Conservation (phyloP, 345 rosid genomes). For the Moricandia moricandioides region DNA sequence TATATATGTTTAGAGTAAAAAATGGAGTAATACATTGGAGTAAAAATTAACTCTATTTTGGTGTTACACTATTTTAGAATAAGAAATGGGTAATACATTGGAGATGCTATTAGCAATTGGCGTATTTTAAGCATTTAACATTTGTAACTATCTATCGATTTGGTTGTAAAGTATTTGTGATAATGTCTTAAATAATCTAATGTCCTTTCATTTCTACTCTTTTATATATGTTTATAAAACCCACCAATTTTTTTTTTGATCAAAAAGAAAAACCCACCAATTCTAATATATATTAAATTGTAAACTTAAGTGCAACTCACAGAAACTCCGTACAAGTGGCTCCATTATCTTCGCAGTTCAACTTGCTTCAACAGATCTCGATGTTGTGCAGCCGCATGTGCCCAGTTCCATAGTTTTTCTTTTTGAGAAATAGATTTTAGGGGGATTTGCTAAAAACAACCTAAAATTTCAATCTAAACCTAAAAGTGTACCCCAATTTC, state of each 20-base stretch:
- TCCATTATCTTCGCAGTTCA: constrained; percentile 3
- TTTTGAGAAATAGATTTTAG: too few relatives aligned
- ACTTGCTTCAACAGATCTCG: constrained; percentile 16
- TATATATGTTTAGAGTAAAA: too few relatives aligned
- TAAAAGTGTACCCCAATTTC: too few relatives aligned
- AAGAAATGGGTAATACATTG: too few relatives aligned
- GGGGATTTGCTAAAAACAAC: too few relatives aligned
- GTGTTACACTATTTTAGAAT: too few relatives aligned
- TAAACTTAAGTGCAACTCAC: not conserved
- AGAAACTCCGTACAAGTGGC: constrained; percentile 9
- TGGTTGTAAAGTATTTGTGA: not conserved
- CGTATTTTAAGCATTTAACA: not conserved
- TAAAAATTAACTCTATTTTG: too few relatives aligned
- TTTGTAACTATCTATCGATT: not conserved
- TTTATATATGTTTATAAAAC: not conserved
- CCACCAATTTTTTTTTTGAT: too few relatives aligned
- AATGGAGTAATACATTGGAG: too few relatives aligned
- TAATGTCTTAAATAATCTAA: not conserved
- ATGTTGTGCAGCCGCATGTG: constrained; percentile 13
- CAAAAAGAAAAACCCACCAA: not conserved
- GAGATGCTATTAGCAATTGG: not conserved
- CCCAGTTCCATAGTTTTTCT: not conserved
- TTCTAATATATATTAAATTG: not conserved
- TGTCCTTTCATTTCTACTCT: not conserved
- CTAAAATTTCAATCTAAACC: too few relatives aligned